These are phyloP conservation scores for Xylaria sp. DNA, from an alignment of 2,329 filamentous ascomycete species.

Conservation along the genomic window DNA sequence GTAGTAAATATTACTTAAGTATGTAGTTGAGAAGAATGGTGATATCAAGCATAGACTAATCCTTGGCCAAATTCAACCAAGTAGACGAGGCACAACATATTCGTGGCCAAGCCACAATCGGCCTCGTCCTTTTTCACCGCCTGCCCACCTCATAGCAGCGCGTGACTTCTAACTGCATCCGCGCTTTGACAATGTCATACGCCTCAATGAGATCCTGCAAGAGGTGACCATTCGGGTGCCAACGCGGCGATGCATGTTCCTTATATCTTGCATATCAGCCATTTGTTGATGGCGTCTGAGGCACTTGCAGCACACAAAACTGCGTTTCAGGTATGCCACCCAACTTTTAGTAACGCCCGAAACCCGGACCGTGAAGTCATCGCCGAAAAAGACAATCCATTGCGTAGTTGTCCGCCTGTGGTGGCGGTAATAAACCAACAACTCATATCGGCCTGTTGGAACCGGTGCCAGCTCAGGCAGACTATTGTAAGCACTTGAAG, in stretches of 20 bases:
- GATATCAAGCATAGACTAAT: too few relatives aligned
- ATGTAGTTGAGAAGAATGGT: too few relatives aligned
- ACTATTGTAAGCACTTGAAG: too few relatives aligned
- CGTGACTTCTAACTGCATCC: not conserved
- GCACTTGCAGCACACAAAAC: not conserved
- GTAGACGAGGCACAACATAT: too few relatives aligned
- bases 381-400: too few relatives aligned
- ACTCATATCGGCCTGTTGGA: not conserved
- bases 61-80: too few relatives aligned
- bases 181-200: not conserved
- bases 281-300: too few relatives aligned
- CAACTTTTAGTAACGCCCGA: too few relatives aligned
- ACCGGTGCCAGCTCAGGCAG: too few relatives aligned
- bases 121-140: not conserved
- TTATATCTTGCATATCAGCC: not conserved
- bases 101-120: not conserved
- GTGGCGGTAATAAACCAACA: not conserved
- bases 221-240: not conserved
- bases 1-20: too few relatives aligned
- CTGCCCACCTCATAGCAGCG: not conserved
- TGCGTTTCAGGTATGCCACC: too few relatives aligned
- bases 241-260: not conserved
- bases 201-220: not conserved
- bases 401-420: not conserved
- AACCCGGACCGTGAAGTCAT: too few relatives aligned